A percentile compares a stretch with the other conserved stretches of the same genome.
These are phyloP conservation scores for Cryphonectria radicalis DNA, from an alignment of 2,329 filamentous ascomycete species.

Conservation along the genomic window DNA sequence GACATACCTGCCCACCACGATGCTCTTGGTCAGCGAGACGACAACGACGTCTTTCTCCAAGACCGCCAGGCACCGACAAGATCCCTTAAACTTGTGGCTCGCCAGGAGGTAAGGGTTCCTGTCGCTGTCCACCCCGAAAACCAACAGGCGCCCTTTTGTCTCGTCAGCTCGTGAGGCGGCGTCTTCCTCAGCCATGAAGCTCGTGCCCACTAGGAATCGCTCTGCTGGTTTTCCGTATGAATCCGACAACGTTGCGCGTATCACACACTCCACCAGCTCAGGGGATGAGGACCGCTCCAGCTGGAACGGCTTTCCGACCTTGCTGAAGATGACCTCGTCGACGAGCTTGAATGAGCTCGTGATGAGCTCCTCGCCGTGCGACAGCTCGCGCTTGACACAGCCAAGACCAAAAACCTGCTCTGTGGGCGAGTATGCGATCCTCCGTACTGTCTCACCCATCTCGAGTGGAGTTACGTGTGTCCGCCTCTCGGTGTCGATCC, in stretches of 20 bases:
- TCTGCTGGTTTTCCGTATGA: constrained; percentile 64
- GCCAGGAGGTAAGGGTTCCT: constrained; percentile 74
- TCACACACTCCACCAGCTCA: constrained; percentile 85
- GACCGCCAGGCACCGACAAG: constrained; percentile 78
- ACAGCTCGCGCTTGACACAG: constrained; percentile 76
- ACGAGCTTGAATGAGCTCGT: constrained; percentile 84
- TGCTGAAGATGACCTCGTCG: constrained; percentile 85
- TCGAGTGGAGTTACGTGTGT: constrained; percentile 85
- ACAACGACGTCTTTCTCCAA: constrained; percentile 79
- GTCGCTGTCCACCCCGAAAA: constrained; percentile 80
- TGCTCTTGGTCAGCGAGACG: constrained; percentile 86
- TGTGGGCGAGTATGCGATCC: constrained; percentile 81
- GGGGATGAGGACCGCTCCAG: constrained; percentile 53
- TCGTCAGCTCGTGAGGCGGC: constrained; percentile 43
- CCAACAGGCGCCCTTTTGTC: constrained; percentile 76
- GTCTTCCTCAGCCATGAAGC: constrained; percentile 69
- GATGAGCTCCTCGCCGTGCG: constrained; percentile 73
- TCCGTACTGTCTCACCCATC: constrained; percentile 80
- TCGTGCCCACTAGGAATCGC: constrained; percentile 89
- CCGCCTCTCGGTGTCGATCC: constrained; percentile 81
- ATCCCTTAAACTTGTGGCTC: constrained; percentile 73
- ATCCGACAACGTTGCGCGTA: constrained; percentile 73
- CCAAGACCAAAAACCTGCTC: constrained; percentile 86
- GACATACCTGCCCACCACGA: constrained; percentile 61
- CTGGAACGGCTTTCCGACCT: constrained; percentile 70